Base-by-base conservation (phyloP, 164 flowering plant genomes). In the Protea cynaroides region DNA sequence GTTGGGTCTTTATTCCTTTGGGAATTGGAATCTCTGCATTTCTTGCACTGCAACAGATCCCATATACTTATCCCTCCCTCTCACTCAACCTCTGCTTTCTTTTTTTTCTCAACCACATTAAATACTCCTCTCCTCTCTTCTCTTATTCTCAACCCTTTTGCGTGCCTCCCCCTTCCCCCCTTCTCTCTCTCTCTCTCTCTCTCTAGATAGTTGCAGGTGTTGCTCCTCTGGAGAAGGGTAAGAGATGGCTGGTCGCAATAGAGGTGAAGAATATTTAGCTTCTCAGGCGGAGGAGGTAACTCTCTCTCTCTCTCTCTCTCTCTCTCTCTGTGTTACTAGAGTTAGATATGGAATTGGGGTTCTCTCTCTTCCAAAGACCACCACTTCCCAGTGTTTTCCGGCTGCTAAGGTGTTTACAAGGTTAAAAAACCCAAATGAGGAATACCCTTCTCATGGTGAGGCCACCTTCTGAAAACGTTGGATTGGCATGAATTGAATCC, bases 251-350 rank as follows among this genome's bases (percentile, higher is more conserved):
- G 76, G 72, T 25, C 72, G 52, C 74, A 72, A 66, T 62, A 47
- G 69, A 66, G 66, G 70, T n/a, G 75, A 78, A 58, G 80, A 67
- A 40, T 74, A 58, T 47, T 55, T 65, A 23, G 52, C 56, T 65
- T 69, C 81, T 43, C 76, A 75, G 38, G 60, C 71, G 9, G 59
- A 68, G 15, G 74, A 79, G 80, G 82, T 79, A 72, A 63, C 18
- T 36, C 29, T 47, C 19, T 3, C 36, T 55, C 53, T 58, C 34
- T 54, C 4, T 57, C 29, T 23, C n/a, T 63, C 50, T 51, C 51
- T 5, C 23, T 58, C 47, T 40, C 21, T 13, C 44, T 4, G 50
- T 23, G 8, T 49, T 66, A 25, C 8, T 14, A 34, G 36, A 4
- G 7, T 58, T 14, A 18, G 17, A 19, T n/a, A n/a, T 18, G 8